Percentiles rank a stretch among this genome's conserved stretches.
phyloP scores from a whole-genome alignment of 75 land plant species.

The Chamaecyparis obtusa region DNA sequence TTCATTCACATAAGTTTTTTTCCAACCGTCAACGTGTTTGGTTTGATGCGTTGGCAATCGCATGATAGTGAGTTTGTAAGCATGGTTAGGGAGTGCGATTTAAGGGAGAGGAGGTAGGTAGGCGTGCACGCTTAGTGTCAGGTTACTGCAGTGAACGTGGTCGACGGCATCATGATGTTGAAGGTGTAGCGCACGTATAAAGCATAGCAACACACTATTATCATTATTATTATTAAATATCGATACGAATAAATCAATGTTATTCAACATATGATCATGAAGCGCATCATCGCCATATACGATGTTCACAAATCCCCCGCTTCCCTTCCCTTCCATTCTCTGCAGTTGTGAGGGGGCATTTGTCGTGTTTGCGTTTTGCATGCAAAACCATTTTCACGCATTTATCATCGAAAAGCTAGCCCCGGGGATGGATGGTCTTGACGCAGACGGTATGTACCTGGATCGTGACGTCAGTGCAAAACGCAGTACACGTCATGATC shows the following conservation, averaged over 20 bases:
- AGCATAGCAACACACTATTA: not conserved
- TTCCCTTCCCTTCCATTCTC: too few species aligned
- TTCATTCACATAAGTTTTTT: too few species aligned
- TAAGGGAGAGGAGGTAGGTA: conserved; percentile 4
- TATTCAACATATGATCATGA: not conserved
- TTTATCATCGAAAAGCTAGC: not conserved
- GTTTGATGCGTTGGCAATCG: not conserved
- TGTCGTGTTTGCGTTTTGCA: not conserved
- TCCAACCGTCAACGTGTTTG: conserved; percentile 7
- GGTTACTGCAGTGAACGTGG: conserved; percentile 12
- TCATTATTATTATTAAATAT: not conserved
- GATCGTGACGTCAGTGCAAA: not conserved
- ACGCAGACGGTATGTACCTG: too few species aligned
- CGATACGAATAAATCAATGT: not conserved
- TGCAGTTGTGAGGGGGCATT: too few species aligned
- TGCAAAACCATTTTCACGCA: not conserved
- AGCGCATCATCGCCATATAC: not conserved
- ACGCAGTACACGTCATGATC: too few species aligned
- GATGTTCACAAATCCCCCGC: too few species aligned
- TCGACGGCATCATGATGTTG: conserved; percentile 17
- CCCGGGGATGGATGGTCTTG: not conserved
- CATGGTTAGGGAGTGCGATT: not conserved
- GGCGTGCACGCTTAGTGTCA: conserved; percentile 16
- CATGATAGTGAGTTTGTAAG: too few species aligned
- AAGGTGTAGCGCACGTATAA: conserved; percentile 15